Conservation (phyloP, 371 early-diverging fungal genomes). For the Nematocida homosporus region DNA sequence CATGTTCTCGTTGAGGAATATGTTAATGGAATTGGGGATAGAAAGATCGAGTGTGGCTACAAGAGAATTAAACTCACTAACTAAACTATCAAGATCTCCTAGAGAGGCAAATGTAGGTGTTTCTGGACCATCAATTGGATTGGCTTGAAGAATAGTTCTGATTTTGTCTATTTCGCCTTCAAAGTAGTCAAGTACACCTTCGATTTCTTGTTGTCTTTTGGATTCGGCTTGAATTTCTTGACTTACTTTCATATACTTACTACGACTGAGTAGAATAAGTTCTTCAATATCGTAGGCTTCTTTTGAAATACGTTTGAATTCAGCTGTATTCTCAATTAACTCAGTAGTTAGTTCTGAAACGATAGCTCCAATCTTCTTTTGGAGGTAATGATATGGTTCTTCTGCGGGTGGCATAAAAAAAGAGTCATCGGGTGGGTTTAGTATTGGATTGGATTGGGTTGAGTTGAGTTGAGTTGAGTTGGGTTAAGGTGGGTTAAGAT, state of each 20-base stretch:
- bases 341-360: conserved; percentile 41
- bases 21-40: conserved; percentile 38
- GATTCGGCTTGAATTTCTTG: conserved; percentile 42
- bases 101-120: conserved; percentile 7
- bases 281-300: conserved; percentile 50
- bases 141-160: conserved; percentile 8
- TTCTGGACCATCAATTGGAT: neutral
- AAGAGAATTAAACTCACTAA: conserved; percentile 45
- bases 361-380: conserved; percentile 45
- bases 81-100: conserved; percentile 35
- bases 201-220: conserved; percentile 48
- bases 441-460: too few relatives aligned
- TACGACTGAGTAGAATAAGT: conserved; percentile 23
- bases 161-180: conserved; percentile 50
- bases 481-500: too few relatives aligned
- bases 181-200: conserved; percentile 51
- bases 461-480: conserved; percentile 14
- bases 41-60: conserved; percentile 13
- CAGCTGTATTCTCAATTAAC: conserved; percentile 43
- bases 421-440: too few relatives aligned
- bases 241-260: conserved; percentile 32
- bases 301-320: conserved; percentile 43
- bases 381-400: conserved; percentile 54
- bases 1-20: conserved; percentile 49
- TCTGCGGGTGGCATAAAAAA: conserved; percentile 28